Percentiles rank a stretch among this genome's conserved stretches.
Evolutionary conservation across 495 filamentous ascomycete genomes (phyloP).

Genomic region (Aspergillus bertholletiae): DNA sequence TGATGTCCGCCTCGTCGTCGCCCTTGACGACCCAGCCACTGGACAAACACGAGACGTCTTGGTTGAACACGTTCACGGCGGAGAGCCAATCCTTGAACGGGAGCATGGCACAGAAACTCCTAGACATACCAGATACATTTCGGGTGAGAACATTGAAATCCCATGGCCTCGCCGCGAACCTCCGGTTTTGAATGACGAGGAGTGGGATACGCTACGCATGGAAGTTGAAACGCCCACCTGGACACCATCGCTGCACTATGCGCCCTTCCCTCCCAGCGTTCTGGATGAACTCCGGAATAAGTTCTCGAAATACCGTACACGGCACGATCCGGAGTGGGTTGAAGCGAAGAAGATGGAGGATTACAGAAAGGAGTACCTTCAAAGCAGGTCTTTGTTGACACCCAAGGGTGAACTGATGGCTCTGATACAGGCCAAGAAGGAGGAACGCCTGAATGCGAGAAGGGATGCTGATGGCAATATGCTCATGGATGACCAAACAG

Average conservation of each 20-base stretch:
- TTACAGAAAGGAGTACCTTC: constrained; percentile 55
- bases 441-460: constrained; percentile 20
- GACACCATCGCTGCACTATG: constrained; percentile 64
- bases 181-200: constrained; percentile 43
- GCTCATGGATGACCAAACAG: constrained; percentile 29
- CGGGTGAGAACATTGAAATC: constrained; percentile 53
- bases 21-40: constrained; percentile 60
- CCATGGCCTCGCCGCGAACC: constrained; percentile 64
- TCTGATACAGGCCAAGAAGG: constrained; percentile 19
- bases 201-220: constrained; percentile 68
- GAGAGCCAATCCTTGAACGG: constrained; percentile 31
- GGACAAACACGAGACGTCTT: constrained; percentile 66
- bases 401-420: constrained; percentile 32
- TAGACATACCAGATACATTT: constrained; percentile 39
- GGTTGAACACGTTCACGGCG: constrained; percentile 60
- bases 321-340: constrained; percentile 64
- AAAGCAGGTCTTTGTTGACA: constrained; percentile 47
- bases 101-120: constrained; percentile 31
- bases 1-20: constrained; percentile 74
- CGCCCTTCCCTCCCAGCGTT: constrained; percentile 75
- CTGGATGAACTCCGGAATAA: constrained; percentile 87
- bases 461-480: constrained; percentile 35
- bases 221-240: constrained; percentile 74
- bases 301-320: constrained; percentile 76
- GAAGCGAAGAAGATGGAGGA: constrained; percentile 54